Conservation (phyloP, 2,329 filamentous ascomycete genomes). For the Coniochaeta prunicola region DNA sequence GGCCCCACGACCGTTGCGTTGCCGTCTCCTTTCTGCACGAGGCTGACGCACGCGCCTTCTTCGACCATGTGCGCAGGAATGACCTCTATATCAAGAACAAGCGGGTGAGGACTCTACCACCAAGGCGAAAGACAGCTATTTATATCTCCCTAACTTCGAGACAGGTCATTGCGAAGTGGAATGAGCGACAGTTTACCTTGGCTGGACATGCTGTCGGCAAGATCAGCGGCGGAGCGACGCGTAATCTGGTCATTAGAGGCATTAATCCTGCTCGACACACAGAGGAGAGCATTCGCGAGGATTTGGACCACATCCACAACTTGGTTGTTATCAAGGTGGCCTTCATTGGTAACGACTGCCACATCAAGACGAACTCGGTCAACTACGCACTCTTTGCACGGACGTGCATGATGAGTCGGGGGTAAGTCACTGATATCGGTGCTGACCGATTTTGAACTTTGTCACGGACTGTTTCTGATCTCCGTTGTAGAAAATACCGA, state of each 20-base stretch:
- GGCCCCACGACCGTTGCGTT: conserved; percentile 49
- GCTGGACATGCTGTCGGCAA: conserved; percentile 56
- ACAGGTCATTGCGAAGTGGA: conserved; percentile 64
- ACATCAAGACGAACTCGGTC: conserved; percentile 71
- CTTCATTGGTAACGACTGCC: conserved; percentile 52
- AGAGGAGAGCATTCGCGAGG: conserved; percentile 57
- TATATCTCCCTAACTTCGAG: conserved; percentile 4
- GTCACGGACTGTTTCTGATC: not conserved
- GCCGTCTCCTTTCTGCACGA: conserved; percentile 64
- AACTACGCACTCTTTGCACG: conserved; percentile 68
- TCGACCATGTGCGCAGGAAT: conserved; percentile 54
- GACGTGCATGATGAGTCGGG: conserved; percentile 66
- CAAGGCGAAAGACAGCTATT: not conserved
- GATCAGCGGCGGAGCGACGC: conserved; percentile 58
- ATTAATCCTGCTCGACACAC: conserved; percentile 48
- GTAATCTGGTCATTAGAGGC: conserved; percentile 64
- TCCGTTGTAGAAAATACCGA: conserved; percentile 54
- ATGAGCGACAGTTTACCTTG: conserved; percentile 62
- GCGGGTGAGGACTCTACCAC: conserved; percentile 41
- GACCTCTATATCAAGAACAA: conserved; percentile 64
- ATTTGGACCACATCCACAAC: conserved; percentile 78
- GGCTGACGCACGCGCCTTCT: conserved; percentile 56
- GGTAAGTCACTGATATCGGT: conserved; percentile 26
- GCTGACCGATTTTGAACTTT: not conserved
- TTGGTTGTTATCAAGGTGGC: conserved; percentile 61